Evolutionary conservation across 2,329 filamentous ascomycete species (phyloP), one percentile per base, ranked within the genome.

Genomic region (Onygenales sp.): DNA sequence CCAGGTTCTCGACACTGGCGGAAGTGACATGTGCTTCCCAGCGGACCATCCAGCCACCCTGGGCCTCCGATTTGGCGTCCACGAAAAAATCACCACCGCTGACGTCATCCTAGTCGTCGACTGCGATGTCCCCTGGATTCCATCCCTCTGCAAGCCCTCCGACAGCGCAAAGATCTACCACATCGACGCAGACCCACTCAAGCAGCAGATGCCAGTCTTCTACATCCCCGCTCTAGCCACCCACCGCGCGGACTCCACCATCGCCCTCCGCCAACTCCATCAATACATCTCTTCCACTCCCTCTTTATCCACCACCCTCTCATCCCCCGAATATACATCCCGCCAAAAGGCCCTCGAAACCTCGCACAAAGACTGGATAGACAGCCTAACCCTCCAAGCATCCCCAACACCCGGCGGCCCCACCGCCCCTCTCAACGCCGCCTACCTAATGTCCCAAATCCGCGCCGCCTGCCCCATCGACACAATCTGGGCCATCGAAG

Each of bases 71-170:
- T 94, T 84, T 61, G 89, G 89, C 2, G 77, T 80, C 2, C 86
- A 95, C 50, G 82, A 87, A 2, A 76, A 78, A 43, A 87, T 95
- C 65, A 79, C 77, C 55, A 82, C 82, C 0, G 89, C 91, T 0
- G 92, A 96, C 66, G 81, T 89, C 9, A 94, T 96, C 55, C 60
- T 96, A 1, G 85, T 95, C 2, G 65, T 95, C 27, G 87, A 96
- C 68, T 94, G 89, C 58, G 91, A 96, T 64, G 89, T 95, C 0
- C 91, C 91, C 0, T 96, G 90, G 89, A 90, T 96, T 53, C 84
- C 85, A n/a, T 93, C 89, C 0, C 82, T 83, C 56, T 84, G 79
- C 69, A 76, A 77, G 45, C 84, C 84, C 0, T 75, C 72, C 3
- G 67, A 72, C 1, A 69, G 73, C 6, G 78, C 82, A 2, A 81